phyloP scores from a whole-genome alignment of 768 basidiomycete species.

The Leucosporidium yakuticum region DNA sequence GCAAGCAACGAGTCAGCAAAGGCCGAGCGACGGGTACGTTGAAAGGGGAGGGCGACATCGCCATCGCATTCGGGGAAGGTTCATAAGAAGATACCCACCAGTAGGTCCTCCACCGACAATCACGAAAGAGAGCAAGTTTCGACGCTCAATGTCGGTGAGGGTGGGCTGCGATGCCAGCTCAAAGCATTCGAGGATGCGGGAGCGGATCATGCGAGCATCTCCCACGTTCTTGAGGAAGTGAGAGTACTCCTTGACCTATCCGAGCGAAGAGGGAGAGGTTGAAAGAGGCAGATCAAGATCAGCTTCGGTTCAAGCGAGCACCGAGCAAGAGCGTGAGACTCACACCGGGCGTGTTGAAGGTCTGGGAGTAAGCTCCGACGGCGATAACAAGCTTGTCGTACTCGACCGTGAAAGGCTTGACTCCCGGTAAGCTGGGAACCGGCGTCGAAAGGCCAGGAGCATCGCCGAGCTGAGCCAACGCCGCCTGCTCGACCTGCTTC shows the following conservation, averaged over 20 bases:
- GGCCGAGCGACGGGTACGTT: no score
- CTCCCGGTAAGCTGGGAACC: slow-evolving; percentile 9
- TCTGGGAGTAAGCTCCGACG: slow-evolving; percentile 64
- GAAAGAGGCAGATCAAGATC: slow-evolving; percentile 44
- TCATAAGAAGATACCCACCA: slow-evolving; percentile 17
- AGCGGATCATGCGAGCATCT: slow-evolving; percentile 32
- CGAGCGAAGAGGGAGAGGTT: no score
- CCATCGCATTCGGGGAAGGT: slow-evolving; percentile 51
- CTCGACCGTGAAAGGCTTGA: slow-evolving; percentile 52
- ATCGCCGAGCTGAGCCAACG: background rate
- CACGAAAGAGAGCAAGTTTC: slow-evolving; percentile 74
- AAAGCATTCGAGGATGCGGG: slow-evolving; percentile 52
- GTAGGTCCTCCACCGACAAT: slow-evolving; percentile 63
- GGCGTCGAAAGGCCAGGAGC: background rate
- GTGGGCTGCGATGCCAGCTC: slow-evolving; percentile 80
- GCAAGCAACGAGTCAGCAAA: slow-evolving; percentile 41
- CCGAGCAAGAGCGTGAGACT: slow-evolving; percentile 27
- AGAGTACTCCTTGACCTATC: slow-evolving; percentile 58
- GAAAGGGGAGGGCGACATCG: no score
- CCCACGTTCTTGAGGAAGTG: slow-evolving; percentile 75
- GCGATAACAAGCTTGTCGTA: slow-evolving; percentile 81
- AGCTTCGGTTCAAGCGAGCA: background rate
- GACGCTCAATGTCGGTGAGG: slow-evolving; percentile 64
- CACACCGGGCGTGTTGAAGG: slow-evolving; percentile 49
- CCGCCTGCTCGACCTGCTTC: background rate